Evolutionary conservation across 1,284 basidiomycete genomes (phyloP), one percentile per base, ranked within the genome.

Genomic region (Anthracocystis setariae): DNA sequence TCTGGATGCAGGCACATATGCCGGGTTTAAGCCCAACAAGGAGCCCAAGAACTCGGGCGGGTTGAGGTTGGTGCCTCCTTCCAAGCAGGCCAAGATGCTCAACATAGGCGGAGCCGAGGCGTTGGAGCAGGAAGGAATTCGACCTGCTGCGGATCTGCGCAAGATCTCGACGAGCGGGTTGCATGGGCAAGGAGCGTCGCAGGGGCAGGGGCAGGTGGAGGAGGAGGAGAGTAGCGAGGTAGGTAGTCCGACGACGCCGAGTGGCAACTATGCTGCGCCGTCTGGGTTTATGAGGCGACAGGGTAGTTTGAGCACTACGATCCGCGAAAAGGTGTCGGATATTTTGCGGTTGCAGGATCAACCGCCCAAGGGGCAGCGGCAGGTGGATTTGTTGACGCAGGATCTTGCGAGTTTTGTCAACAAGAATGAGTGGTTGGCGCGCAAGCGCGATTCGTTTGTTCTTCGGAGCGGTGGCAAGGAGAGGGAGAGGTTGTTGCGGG

Each of bases 21-120:
- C 79, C 15, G 77, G 79, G 21, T 77, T 78, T 72, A 77, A 76
- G 47, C 71, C 75, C 15, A 58, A 71, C 54, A 58, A 66, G 24
- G 72, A 70, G 39, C 65, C 58, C 18, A 70, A 75, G 18, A 67
- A 71, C 42, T 39, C 43, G 18, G 78, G 76, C 33, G 78, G 78
- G 7, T 48, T 79, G 50, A 67, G 78, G 7, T 56, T 79, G 12
- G 67, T 73, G 0, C 73, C 77, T 2, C 72, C 77, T 9, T 67
- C 64, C 37, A 76, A 68, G 27, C 75, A 79, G 43, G 66, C 62
- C 10, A 56, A 52, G 25, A 67, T 73, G 69, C 64, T 61, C 37
- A 49, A 59, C 42, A 46, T 61, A 8, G 27, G 51, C 20, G 40
- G 46, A 20, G 47, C 60, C 2, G 66, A 58, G n/a, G 48, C 61